Conservation (phyloP, 495 filamentous ascomycete species). For the Niebla homalea region DNA sequence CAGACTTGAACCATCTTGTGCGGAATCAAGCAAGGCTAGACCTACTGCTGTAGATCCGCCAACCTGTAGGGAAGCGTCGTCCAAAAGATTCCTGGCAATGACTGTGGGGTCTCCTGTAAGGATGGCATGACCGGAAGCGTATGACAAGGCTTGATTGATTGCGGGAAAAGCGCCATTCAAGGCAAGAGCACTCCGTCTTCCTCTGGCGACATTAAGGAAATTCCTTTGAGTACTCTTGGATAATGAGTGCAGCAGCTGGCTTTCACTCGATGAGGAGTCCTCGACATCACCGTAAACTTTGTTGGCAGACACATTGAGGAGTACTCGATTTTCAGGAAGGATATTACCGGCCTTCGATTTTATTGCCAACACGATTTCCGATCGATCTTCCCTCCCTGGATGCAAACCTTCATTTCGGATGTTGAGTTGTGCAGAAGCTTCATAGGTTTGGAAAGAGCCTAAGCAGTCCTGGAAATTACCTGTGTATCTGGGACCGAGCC, state of each 20-base stretch:
- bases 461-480: conserved; percentile 95
- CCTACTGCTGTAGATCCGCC: conserved; percentile 76
- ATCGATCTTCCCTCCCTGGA: conserved; percentile 79
- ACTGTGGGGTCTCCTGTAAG: conserved; percentile 78
- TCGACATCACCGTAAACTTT: conserved; percentile 68
- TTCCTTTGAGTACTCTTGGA: conserved; percentile 61
- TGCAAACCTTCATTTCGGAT: conserved; percentile 85
- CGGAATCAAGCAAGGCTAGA: conserved; percentile 67
- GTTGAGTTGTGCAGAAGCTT: conserved; percentile 82
- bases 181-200: conserved; percentile 63
- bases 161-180: conserved; percentile 81
- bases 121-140: conserved; percentile 63
- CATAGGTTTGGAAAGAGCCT: conserved; percentile 92
- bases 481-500: conserved; percentile 78
- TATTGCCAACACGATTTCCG: conserved; percentile 82
- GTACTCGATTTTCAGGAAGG: conserved; percentile 66
- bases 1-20: conserved; percentile 51
- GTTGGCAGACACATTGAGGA: conserved; percentile 71
- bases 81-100: conserved; percentile 63
- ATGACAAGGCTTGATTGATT: conserved; percentile 74
- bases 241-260: conserved; percentile 59
- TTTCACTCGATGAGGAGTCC: conserved; percentile 52
- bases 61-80: conserved; percentile 85
- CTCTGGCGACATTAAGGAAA: conserved; percentile 55
- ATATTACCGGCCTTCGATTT: conserved; percentile 67